Evolutionary conservation across 345 rosid genomes (phyloP).

Genomic region (Citrus hindsii): DNA sequence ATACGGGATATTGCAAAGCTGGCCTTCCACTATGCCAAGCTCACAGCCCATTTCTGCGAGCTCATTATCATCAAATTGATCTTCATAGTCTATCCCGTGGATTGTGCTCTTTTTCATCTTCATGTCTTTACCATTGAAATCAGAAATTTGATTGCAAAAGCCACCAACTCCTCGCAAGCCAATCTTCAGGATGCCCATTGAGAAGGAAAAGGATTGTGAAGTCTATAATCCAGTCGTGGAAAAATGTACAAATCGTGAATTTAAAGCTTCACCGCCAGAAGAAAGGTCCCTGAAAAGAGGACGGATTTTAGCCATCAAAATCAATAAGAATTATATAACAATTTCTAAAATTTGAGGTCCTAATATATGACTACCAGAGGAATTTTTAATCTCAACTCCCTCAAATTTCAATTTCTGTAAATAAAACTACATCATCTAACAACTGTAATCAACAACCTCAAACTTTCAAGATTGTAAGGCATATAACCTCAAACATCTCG

Average conservation of each 20-base stretch:
- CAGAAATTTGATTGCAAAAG: slow-evolving; percentile 11
- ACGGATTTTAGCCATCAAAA: slow-evolving; percentile 13
- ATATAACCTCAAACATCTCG: background rate
- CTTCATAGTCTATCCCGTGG: slow-evolving; percentile 27
- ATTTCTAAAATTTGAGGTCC: background rate
- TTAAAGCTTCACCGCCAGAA: slow-evolving; percentile 8
- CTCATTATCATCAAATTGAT: slow-evolving; percentile 43
- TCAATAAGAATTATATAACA: background rate
- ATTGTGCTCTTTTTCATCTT: slow-evolving; percentile 28
- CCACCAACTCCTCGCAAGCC: slow-evolving; percentile 14
- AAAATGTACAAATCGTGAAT: slow-evolving; percentile 5
- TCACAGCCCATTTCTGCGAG: slow-evolving; percentile 40
- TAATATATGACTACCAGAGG: background rate
- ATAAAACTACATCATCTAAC: background rate
- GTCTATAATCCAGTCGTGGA: slow-evolving; percentile 16
- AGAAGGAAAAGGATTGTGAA: slow-evolving; percentile 8
- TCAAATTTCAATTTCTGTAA: background rate
- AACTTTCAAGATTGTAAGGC: background rate
- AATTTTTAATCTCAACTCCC: background rate
- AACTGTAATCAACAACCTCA: background rate
- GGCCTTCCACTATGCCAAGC: slow-evolving; percentile 51
- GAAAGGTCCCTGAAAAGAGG: slow-evolving; percentile 23
- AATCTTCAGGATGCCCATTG: slow-evolving; percentile 43
- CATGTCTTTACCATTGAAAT: slow-evolving; percentile 18
- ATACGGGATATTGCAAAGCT: slow-evolving; percentile 53